Evolutionary conservation across 2,329 filamentous ascomycete species (phyloP).

Genomic region (Paramyrothecium roridum): DNA sequence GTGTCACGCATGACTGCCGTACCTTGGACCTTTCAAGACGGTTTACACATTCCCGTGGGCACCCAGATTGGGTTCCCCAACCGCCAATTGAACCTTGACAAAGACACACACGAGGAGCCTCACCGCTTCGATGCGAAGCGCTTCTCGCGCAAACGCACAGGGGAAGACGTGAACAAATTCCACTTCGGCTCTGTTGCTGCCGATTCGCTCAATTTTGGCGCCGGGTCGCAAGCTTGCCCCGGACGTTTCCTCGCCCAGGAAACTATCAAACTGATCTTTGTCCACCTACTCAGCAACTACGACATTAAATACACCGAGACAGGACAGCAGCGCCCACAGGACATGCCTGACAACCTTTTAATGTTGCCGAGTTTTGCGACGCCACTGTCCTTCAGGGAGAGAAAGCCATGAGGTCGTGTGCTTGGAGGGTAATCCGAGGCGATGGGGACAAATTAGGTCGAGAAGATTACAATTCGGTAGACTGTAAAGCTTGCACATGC

Average conservation of each 20-base stretch:
- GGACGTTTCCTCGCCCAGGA: background rate
- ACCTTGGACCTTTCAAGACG: background rate
- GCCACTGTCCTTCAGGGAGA: background rate
- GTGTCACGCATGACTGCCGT: background rate
- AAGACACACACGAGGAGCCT: background rate
- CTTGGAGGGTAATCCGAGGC: too few relatives aligned
- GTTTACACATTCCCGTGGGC: background rate
- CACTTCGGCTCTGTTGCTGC: background rate
- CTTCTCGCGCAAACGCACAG: background rate
- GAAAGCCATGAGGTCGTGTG: too few relatives aligned
- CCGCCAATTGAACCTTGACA: background rate
- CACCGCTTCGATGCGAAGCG: background rate
- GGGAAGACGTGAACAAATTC: background rate
- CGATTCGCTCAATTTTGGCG: background rate
- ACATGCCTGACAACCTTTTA: background rate
- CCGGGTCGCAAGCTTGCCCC: background rate
- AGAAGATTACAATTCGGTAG: too few relatives aligned
- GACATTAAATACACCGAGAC: background rate
- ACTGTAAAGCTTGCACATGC: too few relatives aligned
- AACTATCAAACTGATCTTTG: background rate
- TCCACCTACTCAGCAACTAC: background rate
- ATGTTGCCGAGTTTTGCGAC: background rate
- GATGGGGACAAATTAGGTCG: too few relatives aligned
- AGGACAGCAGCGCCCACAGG: background rate
- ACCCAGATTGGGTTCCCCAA: background rate